Evolutionary conservation across 192 early-diverging fungal species (phyloP), one percentile per base, ranked within the genome.

Genomic region (Radiomyces spectabilis): DNA sequence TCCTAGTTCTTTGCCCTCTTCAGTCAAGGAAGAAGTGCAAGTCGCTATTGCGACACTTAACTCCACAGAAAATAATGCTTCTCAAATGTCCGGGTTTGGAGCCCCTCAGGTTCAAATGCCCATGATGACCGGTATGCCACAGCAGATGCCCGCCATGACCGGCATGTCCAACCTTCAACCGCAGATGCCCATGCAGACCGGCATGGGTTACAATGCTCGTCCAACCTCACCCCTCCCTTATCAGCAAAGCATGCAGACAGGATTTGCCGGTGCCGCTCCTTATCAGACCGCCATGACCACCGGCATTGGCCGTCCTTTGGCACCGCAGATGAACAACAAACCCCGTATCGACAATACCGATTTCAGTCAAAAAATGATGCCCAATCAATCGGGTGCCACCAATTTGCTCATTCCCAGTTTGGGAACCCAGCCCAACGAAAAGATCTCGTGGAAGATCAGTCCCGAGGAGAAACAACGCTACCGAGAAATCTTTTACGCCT

Each of bases 381-480:
- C 64, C 15, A 54, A 62, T 15, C 60, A 62, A 41, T 30, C 22
- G 12, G 39, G 51, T 12, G 25, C 22, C 6, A 33, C 18, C 33
- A 62, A 62, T n/a, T 35, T 62, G 7, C 34, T 61, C 9, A 27
- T 32, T 22, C 60, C 60, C 19, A 41, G 32, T 43, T 70, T 76
- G 65, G 70, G 72, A 9, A 62, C 45, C 2, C 15, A 50, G 3
- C 37, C 37, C 5, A 13, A 24, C 56, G 58, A 53, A 4, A 57
- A 53, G 50, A 62, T 69, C 7, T 63, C 66, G 31, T 81, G 79
- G 79, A 73, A 72, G 18, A 74, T 70, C 13, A 70, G 57, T 34
- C 50, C 55, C 13, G 61, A 70, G 30, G 68, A 70, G 27, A 58
- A 55, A 30, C 61, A 63, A 8, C 56, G 68, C n/a, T 70, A 70